These are phyloP conservation scores for Neoboletus subvelutipes DNA, from an alignment of 768 basidiomycete genomes.

Conservation along the genomic window DNA sequence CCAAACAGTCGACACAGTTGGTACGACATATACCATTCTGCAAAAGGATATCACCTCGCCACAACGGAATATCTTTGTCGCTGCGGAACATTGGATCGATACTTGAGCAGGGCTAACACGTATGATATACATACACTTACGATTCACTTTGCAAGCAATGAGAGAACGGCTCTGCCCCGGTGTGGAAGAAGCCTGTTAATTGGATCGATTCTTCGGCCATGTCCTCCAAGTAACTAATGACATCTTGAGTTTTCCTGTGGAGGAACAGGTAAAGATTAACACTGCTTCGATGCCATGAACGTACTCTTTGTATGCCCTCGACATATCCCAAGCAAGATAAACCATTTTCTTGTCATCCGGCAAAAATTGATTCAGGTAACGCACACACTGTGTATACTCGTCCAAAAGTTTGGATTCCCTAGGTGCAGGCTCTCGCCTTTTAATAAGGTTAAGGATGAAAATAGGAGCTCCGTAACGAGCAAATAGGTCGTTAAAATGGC, in stretches of 20 bases:
- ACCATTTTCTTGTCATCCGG: conserved; percentile 83
- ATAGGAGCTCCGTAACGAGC: conserved; percentile 87
- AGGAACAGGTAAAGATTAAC: neutral
- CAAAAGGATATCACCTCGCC: conserved; percentile 69
- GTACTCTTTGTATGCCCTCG: conserved; percentile 91
- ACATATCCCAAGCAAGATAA: conserved; percentile 97
- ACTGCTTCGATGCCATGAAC: conserved; percentile 12
- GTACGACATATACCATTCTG: conserved; percentile 92
- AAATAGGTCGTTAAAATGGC: conserved; percentile 91
- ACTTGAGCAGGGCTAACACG: neutral
- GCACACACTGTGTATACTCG: conserved; percentile 89
- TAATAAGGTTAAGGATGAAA: conserved; percentile 92
- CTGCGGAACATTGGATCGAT: conserved; percentile 14
- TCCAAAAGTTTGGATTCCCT: conserved; percentile 88
- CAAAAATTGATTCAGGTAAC: conserved; percentile 93
- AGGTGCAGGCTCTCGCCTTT: conserved; percentile 72
- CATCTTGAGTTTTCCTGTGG: conserved; percentile 87
- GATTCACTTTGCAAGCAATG: conserved; percentile 52
- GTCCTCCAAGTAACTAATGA: conserved; percentile 93
- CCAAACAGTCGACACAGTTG: conserved; percentile 97
- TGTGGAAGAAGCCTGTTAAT: conserved; percentile 93
- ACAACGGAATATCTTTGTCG: conserved; percentile 35
- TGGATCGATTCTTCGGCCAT: conserved; percentile 92
- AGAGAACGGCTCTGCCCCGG: conserved; percentile 82
- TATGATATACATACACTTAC: conserved; percentile 27